Percentiles rank a stretch among this genome's conserved stretches.
These are phyloP conservation scores for Saitozyma sp. DNA, from an alignment of 768 basidiomycete genomes.

Conservation along the genomic window DNA sequence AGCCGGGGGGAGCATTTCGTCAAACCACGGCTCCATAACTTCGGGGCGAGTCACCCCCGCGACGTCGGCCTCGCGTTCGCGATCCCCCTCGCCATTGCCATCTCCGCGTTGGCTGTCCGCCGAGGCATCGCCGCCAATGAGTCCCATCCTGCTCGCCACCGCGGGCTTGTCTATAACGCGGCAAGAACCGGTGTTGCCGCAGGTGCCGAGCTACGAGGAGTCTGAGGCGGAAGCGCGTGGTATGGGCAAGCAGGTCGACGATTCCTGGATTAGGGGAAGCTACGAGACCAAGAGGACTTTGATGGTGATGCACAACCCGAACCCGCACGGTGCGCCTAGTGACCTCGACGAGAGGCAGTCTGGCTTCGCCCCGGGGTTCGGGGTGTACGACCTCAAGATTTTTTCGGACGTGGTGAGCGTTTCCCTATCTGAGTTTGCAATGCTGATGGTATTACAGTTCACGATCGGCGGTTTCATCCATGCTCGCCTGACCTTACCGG, in stretches of 20 bases:
- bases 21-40: too few species aligned
- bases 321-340: conserved; percentile 15
- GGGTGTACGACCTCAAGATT: conserved; percentile 19
- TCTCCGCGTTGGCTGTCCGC: too few species aligned
- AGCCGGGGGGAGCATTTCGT: too few species aligned
- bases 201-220: conserved; percentile 23
- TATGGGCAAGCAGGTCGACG: background rate
- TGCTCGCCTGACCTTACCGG: conserved; percentile 19
- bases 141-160: conserved; percentile 10
- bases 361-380: conserved; percentile 16
- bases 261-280: conserved; percentile 26
- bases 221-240: conserved; percentile 7
- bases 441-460: background rate
- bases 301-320: conserved; percentile 25
- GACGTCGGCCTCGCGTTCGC: background rate
- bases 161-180: conserved; percentile 15
- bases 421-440: background rate
- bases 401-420: conserved; percentile 26
- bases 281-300: conserved; percentile 8
- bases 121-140: background rate
- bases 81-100: conserved; percentile 22
- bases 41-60: background rate
- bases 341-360: conserved; percentile 29
- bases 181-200: conserved; percentile 19
- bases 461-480: conserved; percentile 28